phyloP scores from a whole-genome alignment of 2,329 filamentous ascomycete species.

The Penicillium rolfsii region DNA sequence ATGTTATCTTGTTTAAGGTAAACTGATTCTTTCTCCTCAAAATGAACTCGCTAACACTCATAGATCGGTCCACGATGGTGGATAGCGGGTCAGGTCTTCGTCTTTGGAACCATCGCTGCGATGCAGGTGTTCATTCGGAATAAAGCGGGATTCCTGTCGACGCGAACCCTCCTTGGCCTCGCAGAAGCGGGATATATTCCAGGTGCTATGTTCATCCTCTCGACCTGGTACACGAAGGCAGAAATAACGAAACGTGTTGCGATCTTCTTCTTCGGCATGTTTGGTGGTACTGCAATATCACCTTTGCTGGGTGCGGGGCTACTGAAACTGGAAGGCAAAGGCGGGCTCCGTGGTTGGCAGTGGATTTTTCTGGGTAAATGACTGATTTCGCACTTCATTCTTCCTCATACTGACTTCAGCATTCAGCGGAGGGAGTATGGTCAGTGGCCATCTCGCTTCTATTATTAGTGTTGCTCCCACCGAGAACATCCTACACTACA shows the following conservation, averaged over 20 bases:
- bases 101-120: conserved; percentile 54
- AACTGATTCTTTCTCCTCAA: neutral
- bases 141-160: conserved; percentile 51
- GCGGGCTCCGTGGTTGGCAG: conserved; percentile 54
- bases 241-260: conserved; percentile 55
- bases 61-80: conserved; percentile 53
- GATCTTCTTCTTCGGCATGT: conserved; percentile 59
- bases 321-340: conserved; percentile 48
- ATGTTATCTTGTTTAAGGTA: conserved; percentile 43
- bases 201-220: conserved; percentile 56
- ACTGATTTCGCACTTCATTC: neutral
- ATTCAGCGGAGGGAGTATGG: neutral
- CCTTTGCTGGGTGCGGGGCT: conserved; percentile 55
- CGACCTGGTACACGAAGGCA: conserved; percentile 54
- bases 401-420: neutral
- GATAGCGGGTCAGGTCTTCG: conserved; percentile 54
- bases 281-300: conserved; percentile 55
- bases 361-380: conserved; percentile 54
- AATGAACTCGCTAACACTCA: neutral
- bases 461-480: neutral
- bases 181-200: conserved; percentile 59
- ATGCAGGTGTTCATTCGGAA: conserved; percentile 51
- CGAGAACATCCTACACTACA: neutral
- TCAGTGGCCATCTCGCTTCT: neutral
- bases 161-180: conserved; percentile 52